Evolutionary conservation across 495 filamentous ascomycete species (phyloP).

Genomic region (Neurospora africana): DNA sequence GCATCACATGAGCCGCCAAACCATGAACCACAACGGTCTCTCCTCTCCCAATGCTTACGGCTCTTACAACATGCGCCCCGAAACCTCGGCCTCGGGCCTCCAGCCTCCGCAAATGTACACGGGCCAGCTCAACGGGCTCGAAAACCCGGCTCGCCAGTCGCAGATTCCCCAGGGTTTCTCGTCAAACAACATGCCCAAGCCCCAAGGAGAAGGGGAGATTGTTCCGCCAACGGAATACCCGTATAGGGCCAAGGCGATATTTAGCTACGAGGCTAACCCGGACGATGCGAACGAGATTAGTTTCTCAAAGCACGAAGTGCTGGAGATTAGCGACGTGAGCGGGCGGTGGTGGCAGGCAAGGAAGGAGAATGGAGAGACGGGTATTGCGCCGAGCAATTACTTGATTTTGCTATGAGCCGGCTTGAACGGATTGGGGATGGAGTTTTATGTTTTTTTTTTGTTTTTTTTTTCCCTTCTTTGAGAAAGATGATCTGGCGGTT

Average conservation of each 20-base stretch:
- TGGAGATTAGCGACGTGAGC: slow-evolving; percentile 95
- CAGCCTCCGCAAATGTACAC: slow-evolving; percentile 94
- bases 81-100: slow-evolving; percentile 61
- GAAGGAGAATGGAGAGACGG: slow-evolving; percentile 89
- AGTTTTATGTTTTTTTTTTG: slow-evolving; percentile 1
- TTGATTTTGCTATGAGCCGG: slow-evolving; percentile 79
- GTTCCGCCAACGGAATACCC: slow-evolving; percentile 85
- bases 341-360: slow-evolving; percentile 98
- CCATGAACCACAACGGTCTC: slow-evolving; percentile 43
- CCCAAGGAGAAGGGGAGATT: slow-evolving; percentile 47
- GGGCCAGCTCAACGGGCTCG: slow-evolving; percentile 86
- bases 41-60: slow-evolving; percentile 19
- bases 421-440: background rate
- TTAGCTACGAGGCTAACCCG: slow-evolving; percentile 95
- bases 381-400: slow-evolving; percentile 96
- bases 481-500: background rate
- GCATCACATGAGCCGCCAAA: slow-evolving; percentile 41
- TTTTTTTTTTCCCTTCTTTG: background rate
- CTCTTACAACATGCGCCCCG: slow-evolving; percentile 50
- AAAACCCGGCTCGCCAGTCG: slow-evolving; percentile 83
- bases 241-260: slow-evolving; percentile 95
- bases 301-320: slow-evolving; percentile 90
- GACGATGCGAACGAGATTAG: slow-evolving; percentile 96
- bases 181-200: slow-evolving; percentile 23
- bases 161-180: slow-evolving; percentile 32